These are phyloP conservation scores for Hibiscus trionum DNA, from an alignment of 345 rosid genomes.

Conservation along the genomic window DNA sequence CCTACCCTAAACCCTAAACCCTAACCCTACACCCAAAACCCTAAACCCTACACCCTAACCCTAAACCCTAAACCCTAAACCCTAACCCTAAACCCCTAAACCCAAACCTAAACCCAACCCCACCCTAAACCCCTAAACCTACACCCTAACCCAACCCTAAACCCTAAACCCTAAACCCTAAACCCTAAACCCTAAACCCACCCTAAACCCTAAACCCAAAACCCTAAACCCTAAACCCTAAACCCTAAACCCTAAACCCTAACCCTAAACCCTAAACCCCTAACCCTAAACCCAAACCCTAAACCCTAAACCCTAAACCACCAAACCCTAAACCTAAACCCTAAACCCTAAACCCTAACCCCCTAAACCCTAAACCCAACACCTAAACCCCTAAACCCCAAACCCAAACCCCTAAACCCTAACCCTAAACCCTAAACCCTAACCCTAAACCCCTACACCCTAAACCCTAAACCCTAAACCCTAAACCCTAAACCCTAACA, in stretches of 20 bases:
- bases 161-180: constrained; percentile 20
- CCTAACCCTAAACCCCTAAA: constrained; percentile 15
- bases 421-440: no score
- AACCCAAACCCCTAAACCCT: no score
- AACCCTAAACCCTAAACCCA: constrained; percentile 5
- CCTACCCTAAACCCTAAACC: no score
- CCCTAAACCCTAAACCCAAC: no score
- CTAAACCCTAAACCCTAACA: no score
- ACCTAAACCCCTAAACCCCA: no score
- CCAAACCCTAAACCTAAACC: constrained; percentile 1
- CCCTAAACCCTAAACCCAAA: no score
- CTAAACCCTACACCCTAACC: constrained; percentile 16
- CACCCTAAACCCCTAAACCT: constrained; percentile 16
- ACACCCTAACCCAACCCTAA: no score
- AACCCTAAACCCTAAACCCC: constrained; percentile 9
- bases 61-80: constrained; percentile 8
- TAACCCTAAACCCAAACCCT: constrained; percentile 17
- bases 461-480: no score
- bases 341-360: constrained; percentile 9
- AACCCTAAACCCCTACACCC: no score
- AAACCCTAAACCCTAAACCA: constrained; percentile 21
- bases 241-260: no score
- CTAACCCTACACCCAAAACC: constrained; percentile 7
- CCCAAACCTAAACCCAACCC: constrained; percentile 19
- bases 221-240: no score